Evolutionary conservation across 768 basidiomycete species (phyloP), one percentile per base, ranked within the genome.

Genomic region (Pleurotus ostreatus): DNA sequence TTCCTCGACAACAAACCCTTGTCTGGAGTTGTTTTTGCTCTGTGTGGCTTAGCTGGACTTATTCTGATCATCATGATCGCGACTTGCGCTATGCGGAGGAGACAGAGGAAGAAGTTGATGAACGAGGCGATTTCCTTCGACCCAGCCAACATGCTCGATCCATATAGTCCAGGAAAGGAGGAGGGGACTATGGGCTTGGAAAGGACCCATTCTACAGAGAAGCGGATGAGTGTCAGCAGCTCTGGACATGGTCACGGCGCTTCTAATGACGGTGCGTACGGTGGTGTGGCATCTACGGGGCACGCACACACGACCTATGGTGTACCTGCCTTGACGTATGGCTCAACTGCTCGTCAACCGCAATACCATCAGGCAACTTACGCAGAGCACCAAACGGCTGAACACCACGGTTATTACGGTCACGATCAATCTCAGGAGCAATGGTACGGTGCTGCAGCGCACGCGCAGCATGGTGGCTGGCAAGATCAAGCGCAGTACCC

Each of bases 1-100:
- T 90, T 91, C 70, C 65, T 89, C 38, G 68, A 82, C 57, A 85
- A 89, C 68, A 86, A 83, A 67, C 72, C 79, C 16, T 72, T 84
- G n/a, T 78, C 81, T 39, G 81, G 81, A 3, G 68, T 79, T 7
- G 76, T 88, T 11, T 86, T 89, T 55, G 69, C 76, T 25, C 49
- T 84, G 16, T 73, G 75, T 41, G 85, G 80, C 12, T 48, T 86
- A 34, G 60, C 77, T 34, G 78, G 62, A 1, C 74, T 85, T 44
- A 58, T 79, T 46, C 46, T 82, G 54, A 41, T 86, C 55, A 64
- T 83, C 56, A 54, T 73, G 30, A 16, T 77, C 16, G 65, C 71
- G 11, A 82, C 81, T 0, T 78, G 77, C 62, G 66, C 70, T 13
- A 48, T 87, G 45, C 80, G 87, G 48, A 75, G 78, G 54, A 76